phyloP scores from a whole-genome alignment of 441 rosid species.

The Erodium chrysanthum region DNA sequence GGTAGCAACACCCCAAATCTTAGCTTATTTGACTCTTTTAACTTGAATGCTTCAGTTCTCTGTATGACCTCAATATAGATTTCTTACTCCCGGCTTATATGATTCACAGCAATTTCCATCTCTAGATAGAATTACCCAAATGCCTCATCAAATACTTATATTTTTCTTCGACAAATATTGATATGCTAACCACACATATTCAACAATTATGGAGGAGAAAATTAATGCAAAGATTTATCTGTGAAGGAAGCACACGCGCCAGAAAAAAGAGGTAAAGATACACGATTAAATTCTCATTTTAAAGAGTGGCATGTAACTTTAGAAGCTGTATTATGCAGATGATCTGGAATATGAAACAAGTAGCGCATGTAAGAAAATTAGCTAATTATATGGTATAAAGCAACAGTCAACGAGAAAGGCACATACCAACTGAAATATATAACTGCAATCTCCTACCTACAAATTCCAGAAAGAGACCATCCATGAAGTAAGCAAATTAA shows the following conservation, averaged over 20 bases:
- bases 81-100: not conserved
- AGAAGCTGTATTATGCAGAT: not conserved
- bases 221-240: not conserved
- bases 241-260: not conserved
- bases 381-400: not conserved
- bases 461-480: conserved; percentile 5
- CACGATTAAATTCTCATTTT: not conserved
- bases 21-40: not conserved
- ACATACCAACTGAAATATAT: conserved; percentile 5
- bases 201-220: not conserved
- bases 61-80: not conserved
- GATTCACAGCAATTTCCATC: conserved; percentile 8
- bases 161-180: not conserved
- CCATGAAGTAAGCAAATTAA: not conserved
- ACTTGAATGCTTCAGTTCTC: not conserved
- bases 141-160: not conserved
- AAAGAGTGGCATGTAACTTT: not conserved
- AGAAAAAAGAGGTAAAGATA: not conserved
- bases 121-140: conserved; percentile 2
- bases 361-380: not conserved
- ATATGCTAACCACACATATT: not conserved
- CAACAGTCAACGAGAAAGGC: not conserved
- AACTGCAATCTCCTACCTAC: not conserved
- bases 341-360: conserved; percentile 1
- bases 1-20: not conserved